These are phyloP conservation scores for Boletus huronensis DNA, from an alignment of 768 basidiomycete genomes.

Conservation along the genomic window DNA sequence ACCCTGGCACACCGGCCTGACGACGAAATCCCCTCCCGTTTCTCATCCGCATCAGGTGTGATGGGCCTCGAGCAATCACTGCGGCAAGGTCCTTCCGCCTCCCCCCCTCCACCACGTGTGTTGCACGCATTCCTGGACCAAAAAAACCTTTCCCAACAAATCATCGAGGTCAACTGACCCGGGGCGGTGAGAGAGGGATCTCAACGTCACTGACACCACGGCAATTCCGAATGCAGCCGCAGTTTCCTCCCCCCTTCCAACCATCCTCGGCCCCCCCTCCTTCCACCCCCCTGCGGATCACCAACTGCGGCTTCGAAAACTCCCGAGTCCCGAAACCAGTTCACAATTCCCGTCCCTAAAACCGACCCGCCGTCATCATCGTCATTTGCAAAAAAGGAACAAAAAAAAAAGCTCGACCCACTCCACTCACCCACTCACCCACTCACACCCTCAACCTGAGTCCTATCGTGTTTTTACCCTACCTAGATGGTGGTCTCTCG, in stretches of 20 bases:
- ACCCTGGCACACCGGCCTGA: neutral
- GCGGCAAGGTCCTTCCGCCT: neutral
- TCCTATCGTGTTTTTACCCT: neutral
- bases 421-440: neutral
- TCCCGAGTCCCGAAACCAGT: neutral
- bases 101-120: neutral
- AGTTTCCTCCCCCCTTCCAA: neutral
- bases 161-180: too few species aligned
- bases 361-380: too few species aligned
- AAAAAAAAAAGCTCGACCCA: neutral
- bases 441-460: conserved; percentile 15
- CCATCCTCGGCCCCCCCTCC: neutral
- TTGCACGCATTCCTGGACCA: neutral
- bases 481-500: neutral
- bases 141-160: too few species aligned
- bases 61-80: neutral
- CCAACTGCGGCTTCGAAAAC: neutral
- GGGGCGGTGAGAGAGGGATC: neutral
- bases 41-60: neutral
- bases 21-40: neutral
- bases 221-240: too few species aligned
- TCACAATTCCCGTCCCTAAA: neutral
- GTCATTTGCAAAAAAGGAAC: conserved; percentile 3
- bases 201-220: too few species aligned
- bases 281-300: neutral